Base-by-base conservation (phyloP, 345 rosid species). In the Salix viminalis region DNA sequence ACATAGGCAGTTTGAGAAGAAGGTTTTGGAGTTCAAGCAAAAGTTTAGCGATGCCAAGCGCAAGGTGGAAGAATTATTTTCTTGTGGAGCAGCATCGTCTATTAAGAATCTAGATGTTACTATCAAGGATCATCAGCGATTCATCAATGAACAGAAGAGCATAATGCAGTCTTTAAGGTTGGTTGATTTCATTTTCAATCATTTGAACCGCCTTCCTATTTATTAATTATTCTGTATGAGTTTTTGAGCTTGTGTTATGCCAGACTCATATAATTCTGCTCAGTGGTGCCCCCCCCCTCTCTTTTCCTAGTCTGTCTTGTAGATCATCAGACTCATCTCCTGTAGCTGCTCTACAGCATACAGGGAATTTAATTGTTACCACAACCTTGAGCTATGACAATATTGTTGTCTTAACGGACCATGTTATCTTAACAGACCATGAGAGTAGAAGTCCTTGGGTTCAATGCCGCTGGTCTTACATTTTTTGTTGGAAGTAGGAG, bases 101-200 rank as follows among this genome's bases (percentile, higher is more conserved):
- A 79, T 81, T 73, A 86, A 83, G 86, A 88, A 83, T 82, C 79
- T 92, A 80, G 97, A 96, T 75, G 78, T 66, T 76, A 73, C 83
- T 65, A 81, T 96, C 74, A 89, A 86, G 83, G 98, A 92, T 77
- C 90, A 88, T 72, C 92, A 84, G 67, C 88, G 80, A 10, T 89
- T 72, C 83, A 84, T 92, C 73, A 79, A 84, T 61, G 98, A 96
- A 77, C 94, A 94, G 75, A 94, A 89, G 83, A 92, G 92, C 82
- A 89, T 94, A 78, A 90, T 92, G 97, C 99, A 96, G 77, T 92
- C 98, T 65, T 83, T 96, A 84, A 96, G 99, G 99, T 96, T 80
- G 67, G 92, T 78, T 79, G 69, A 50, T 32, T 70, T 37, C n/a
- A 18, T 32, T 70, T 71, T 66, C 39, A 48, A 37, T 78, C 8